phyloP scores from a whole-genome alignment of 345 rosid species.

The Iberis pinnata region DNA sequence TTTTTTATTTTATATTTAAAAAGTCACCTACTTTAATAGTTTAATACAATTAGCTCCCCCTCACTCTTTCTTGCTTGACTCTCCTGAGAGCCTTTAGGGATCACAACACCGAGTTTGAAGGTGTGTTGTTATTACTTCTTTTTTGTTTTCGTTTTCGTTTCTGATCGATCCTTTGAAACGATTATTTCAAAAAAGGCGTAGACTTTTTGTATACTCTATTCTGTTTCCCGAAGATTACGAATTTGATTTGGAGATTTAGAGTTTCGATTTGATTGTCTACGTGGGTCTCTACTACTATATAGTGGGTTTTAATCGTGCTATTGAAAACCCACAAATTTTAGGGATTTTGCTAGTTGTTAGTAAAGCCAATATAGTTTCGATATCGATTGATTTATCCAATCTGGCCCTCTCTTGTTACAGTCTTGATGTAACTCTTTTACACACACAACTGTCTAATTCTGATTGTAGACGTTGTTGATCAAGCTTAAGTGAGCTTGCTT shows the following conservation, averaged over 20 bases:
- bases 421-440: neutral
- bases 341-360: too few relatives aligned
- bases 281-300: neutral
- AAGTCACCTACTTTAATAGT: conserved; percentile 1
- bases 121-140: conserved; percentile 8
- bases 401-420: neutral
- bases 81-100: neutral
- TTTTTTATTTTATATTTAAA: too few relatives aligned
- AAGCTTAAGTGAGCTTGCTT: conserved; percentile 10
- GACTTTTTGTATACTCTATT: neutral
- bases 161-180: neutral
- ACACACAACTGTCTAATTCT: neutral
- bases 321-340: neutral
- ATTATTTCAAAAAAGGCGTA: conserved; percentile 7
- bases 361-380: too few relatives aligned
- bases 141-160: neutral
- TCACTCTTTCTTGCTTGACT: neutral
- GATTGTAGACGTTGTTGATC: neutral
- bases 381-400: neutral
- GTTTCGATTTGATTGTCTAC: neutral
- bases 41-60: conserved; percentile 9
- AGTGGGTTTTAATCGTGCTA: neutral
- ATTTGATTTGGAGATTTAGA: neutral
- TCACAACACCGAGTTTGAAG: conserved; percentile 11
- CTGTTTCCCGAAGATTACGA: conserved; percentile 1